These are phyloP conservation scores for Ustilago trichophora DNA, from an alignment of 1,284 basidiomycete species.

Conservation along the genomic window DNA sequence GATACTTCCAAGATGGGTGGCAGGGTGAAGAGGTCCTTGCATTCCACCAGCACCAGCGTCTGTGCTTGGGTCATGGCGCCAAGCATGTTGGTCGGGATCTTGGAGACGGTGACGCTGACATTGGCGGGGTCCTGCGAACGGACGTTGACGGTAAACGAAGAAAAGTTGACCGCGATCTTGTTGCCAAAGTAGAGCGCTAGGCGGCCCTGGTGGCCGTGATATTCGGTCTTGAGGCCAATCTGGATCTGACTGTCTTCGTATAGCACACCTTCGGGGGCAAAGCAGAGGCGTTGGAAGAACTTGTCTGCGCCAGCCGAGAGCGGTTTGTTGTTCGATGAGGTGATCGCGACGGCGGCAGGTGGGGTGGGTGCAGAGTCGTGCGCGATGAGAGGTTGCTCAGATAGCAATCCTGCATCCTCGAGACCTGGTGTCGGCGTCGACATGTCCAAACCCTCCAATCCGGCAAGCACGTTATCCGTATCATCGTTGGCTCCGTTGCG, in stretches of 20 bases:
- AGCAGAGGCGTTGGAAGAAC: conserved; percentile 87
- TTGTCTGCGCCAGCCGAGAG: conserved; percentile 68
- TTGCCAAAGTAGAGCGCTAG: conserved; percentile 95
- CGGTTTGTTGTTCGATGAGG: conserved; percentile 18
- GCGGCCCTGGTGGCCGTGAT: conserved; percentile 89
- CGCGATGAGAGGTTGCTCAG: conserved; percentile 29
- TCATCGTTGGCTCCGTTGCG: conserved; percentile 28
- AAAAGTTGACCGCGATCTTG: conserved; percentile 85
- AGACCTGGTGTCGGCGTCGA: too few species aligned
- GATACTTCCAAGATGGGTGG: conserved; percentile 87
- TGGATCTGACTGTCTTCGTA: conserved; percentile 96
- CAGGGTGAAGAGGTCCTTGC: conserved; percentile 82
- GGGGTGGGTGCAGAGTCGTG: conserved; percentile 17
- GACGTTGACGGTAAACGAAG: conserved; percentile 85
- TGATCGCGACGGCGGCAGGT: conserved; percentile 26
- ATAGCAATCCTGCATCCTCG: conserved; percentile 28
- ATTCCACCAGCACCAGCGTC: conserved; percentile 91
- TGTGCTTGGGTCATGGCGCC: conserved; percentile 86
- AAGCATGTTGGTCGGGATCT: conserved; percentile 83
- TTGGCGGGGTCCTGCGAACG: conserved; percentile 75
- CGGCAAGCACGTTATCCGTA: conserved; percentile 75
- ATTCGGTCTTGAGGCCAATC: conserved; percentile 94
- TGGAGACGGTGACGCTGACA: conserved; percentile 82
- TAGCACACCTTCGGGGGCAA: conserved; percentile 84
- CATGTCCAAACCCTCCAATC: conserved; percentile 83